Percentiles rank a stretch among this genome's conserved stretches.
phyloP scores from a whole-genome alignment of 768 basidiomycete species.

The Collybiopsis confluens region DNA sequence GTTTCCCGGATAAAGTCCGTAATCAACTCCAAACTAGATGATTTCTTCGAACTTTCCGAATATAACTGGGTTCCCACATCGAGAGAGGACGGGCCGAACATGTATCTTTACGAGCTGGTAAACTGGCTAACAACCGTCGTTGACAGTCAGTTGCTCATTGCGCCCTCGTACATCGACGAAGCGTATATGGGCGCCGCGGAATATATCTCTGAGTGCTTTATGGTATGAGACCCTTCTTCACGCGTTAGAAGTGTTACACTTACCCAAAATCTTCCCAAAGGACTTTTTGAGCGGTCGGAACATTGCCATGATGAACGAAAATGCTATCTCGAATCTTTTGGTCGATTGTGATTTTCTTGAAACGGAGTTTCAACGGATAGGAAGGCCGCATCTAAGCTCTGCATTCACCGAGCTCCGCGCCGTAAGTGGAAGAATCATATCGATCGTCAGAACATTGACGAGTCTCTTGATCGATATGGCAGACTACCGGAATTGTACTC shows the following conservation, averaged over 20 bases:
- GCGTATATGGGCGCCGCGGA: constrained; percentile 86
- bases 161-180: constrained; percentile 81
- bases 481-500: constrained; percentile 74
- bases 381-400: constrained; percentile 60
- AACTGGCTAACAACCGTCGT: constrained; percentile 97
- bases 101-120: constrained; percentile 91
- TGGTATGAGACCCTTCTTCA: constrained; percentile 49
- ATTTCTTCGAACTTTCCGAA: constrained; percentile 93
- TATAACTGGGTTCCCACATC: constrained; percentile 86
- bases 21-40: constrained; percentile 89
- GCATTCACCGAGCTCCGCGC: constrained; percentile 78
- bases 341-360: constrained; percentile 88
- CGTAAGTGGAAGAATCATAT: constrained; percentile 38
- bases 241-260: neutral
- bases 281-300: constrained; percentile 75
- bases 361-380: constrained; percentile 75
- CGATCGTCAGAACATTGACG: constrained; percentile 4
- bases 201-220: constrained; percentile 83
- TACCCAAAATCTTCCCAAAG: constrained; percentile 32
- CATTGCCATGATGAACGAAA: constrained; percentile 79
- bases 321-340: constrained; percentile 80
- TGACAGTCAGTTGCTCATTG: constrained; percentile 74
- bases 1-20: constrained; percentile 73
- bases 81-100: constrained; percentile 77
- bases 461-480: constrained; percentile 10